phyloP scores from a whole-genome alignment of 2,329 filamentous ascomycete species.

The Verticillium zaregamsianum region DNA sequence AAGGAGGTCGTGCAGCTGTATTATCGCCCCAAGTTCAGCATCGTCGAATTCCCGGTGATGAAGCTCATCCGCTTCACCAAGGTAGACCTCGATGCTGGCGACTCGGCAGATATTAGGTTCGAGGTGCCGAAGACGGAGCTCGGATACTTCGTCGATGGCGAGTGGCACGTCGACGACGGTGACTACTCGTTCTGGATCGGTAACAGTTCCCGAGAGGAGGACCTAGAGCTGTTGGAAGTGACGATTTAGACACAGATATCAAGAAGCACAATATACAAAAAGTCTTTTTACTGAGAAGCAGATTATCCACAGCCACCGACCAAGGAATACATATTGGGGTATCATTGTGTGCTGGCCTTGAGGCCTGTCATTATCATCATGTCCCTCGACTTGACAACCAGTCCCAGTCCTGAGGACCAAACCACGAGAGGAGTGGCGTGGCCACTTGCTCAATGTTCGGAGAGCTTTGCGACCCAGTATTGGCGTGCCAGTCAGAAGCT shows the following conservation, averaged over 20 bases:
- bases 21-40: slow-evolving; percentile 36
- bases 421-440: slow-evolving; percentile 1
- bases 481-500: background rate
- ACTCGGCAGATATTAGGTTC: slow-evolving; percentile 30
- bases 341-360: background rate
- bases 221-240: background rate
- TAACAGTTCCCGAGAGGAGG: slow-evolving; percentile 16
- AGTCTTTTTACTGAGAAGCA: background rate
- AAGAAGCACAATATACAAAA: background rate
- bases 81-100: slow-evolving; percentile 33
- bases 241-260: background rate
- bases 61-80: slow-evolving; percentile 48
- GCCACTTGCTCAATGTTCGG: background rate
- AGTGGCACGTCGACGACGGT: slow-evolving; percentile 18
- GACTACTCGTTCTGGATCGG: slow-evolving; percentile 25
- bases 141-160: slow-evolving; percentile 21
- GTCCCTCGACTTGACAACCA: slow-evolving; percentile 6
- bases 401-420: slow-evolving; percentile 5
- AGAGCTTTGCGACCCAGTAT: background rate
- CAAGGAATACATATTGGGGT: background rate
- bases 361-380: background rate
- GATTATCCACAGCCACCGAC: background rate
- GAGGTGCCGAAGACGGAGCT: slow-evolving; percentile 19
- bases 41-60: slow-evolving; percentile 31
- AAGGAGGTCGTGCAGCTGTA: slow-evolving; percentile 31